Evolutionary conservation across 2,329 filamentous ascomycete genomes (phyloP), one percentile per base, ranked within the genome.

Genomic region (Lecanicillium sp.): DNA sequence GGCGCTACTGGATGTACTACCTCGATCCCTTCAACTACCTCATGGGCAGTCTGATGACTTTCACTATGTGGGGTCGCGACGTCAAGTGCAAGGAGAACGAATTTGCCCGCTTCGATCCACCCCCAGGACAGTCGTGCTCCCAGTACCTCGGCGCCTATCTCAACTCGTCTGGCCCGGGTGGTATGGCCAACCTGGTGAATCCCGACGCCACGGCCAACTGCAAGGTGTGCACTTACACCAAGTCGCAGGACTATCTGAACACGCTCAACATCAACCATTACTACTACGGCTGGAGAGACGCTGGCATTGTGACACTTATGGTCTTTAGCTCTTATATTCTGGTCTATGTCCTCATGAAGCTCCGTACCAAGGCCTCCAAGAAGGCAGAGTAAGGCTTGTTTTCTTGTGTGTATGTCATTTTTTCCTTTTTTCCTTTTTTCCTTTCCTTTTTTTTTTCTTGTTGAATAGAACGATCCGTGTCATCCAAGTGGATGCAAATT

Each of bases 201-300:
- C 79, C 83, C 0, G 70, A 79, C 3, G 79, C 75, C 0, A 79
- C 68, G 0, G 57, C 63, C 0, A 67, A 62, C 0, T 87, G 84
- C 60, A 62, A 63, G 33, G 81, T 86, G 0, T 87, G 84, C 56
- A 69, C 79, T 52, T 87, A 79, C 59, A 62, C 61, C 1, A 63
- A 58, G 15, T 83, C 81, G 0, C 68, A 72, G 5, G 82, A 84
- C 49, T 87, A 83, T 53, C 60, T 87, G 2, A 56, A 62, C 2
- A 78, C 71, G 0, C 53, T 87, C 11, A 84, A 86, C 57, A 56
- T 87, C 7, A 68, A 69, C 1, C 70, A 79, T 4, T 79, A 84
- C 54, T 78, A 72, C 51, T 81, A 80, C 54, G 83, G 80, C 0
- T 87, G 84, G 84, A 72, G 84, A 41, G 72, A 87, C 61, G 78